Evolutionary conservation across 352 stramenopile genomes (phyloP).

Genomic region (Pythium coloratum): DNA sequence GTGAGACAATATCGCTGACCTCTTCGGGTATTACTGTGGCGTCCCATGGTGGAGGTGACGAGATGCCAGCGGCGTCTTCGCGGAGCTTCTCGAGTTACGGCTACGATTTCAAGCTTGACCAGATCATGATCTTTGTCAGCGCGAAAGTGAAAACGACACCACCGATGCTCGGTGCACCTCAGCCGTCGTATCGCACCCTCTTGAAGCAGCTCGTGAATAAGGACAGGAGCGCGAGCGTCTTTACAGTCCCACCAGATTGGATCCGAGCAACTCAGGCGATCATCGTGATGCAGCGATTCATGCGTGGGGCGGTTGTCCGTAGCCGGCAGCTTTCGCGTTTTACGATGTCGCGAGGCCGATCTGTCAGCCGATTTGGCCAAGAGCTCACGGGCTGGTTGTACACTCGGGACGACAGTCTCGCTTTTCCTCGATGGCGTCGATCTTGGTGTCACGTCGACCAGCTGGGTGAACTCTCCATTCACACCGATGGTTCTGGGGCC

Average conservation of each 20-base stretch:
- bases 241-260: conserved; percentile 59
- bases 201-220: conserved; percentile 78
- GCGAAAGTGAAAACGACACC: conserved; percentile 38
- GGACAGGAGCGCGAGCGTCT: conserved; percentile 36
- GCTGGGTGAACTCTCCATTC: conserved; percentile 63
- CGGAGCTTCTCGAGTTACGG: conserved; percentile 48
- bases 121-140: conserved; percentile 72
- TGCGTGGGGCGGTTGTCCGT: conserved; percentile 71
- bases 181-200: conserved; percentile 72
- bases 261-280: conserved; percentile 69
- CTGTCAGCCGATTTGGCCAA: conserved; percentile 53
- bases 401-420: conserved; percentile 76
- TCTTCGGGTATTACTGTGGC: conserved; percentile 24
- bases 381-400: conserved; percentile 86
- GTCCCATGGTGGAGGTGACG: conserved; percentile 13
- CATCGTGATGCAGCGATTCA: conserved; percentile 77
- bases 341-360: conserved; percentile 54
- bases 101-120: conserved; percentile 73
- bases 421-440: conserved; percentile 81
- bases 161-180: conserved; percentile 31
- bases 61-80: neutral
- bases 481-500: conserved; percentile 66
- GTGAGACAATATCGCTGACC: conserved; percentile 26
- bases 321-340: conserved; percentile 64
- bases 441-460: conserved; percentile 81